Conservation (phyloP, 1,139 yeast species). For the Pichia sp. region DNA sequence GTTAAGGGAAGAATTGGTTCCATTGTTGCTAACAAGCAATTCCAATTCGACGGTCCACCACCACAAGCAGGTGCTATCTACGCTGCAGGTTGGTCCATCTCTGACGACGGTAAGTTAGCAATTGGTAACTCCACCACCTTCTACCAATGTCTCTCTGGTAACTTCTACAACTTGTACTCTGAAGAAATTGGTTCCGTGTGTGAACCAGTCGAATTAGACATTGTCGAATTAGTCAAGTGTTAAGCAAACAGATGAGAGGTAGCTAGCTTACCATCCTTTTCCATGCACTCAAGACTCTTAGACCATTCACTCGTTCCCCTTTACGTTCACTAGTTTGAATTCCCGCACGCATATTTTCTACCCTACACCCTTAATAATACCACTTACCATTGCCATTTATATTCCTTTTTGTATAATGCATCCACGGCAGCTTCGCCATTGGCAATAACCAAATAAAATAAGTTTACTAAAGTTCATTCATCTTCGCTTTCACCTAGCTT, state of each 20-base stretch:
- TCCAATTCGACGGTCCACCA: slow-evolving; percentile 88
- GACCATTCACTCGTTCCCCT: too few relatives aligned
- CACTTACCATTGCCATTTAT: too few relatives aligned
- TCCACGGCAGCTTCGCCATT: background rate
- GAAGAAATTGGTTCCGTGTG: slow-evolving; percentile 62
- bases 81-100: slow-evolving; percentile 79
- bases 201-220: slow-evolving; percentile 51
- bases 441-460: background rate
- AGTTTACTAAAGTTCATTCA: too few relatives aligned
- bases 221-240: slow-evolving; percentile 60
- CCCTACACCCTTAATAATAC: too few relatives aligned
- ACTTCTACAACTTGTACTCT: slow-evolving; percentile 77
- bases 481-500: too few relatives aligned
- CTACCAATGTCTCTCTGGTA: slow-evolving; percentile 77
- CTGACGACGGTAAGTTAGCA: slow-evolving; percentile 60
- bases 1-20: slow-evolving; percentile 68
- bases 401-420: too few relatives aligned
- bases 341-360: too few relatives aligned
- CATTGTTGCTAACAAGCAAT: slow-evolving; percentile 79
- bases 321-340: background rate
- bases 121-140: slow-evolving; percentile 57
- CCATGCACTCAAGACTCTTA: background rate
- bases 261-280: background rate
- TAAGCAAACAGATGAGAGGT: slow-evolving; percentile 24
- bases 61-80: slow-evolving; percentile 86